Base-by-base conservation (phyloP, 495 filamentous ascomycete genomes). In the Thozetella sp. region DNA sequence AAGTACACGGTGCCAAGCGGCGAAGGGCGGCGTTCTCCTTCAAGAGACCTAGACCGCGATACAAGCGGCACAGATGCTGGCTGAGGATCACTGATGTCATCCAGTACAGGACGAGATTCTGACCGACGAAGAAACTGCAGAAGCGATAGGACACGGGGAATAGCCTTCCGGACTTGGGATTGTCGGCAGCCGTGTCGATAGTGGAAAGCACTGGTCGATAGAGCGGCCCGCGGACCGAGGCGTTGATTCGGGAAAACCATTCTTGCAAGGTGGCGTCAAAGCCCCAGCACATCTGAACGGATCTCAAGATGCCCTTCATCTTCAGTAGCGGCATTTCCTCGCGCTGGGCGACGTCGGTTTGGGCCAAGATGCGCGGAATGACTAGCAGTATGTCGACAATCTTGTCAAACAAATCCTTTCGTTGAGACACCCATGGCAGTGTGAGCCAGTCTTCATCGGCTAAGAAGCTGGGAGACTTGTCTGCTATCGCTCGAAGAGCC, bases 61-160 rank as follows among this genome's bases (percentile, higher is more conserved):
- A 1, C 30, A 48, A 22, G 6, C n/a, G 22, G 20, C n/a, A 24
- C 3, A 56, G 25, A 37, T 26, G 25, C 20, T 17, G 15, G 23
- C 46, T n/a, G 13, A 77, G 56, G 52, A 77, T 64, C 10, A 62
- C 37, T 15, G 51, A 27, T 3, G 64, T 63, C 0, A 70, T 66
- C 76, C 74, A 79, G 43, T 72, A 70, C 2, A 74, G 23, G 19
- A 70, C 69, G n/a, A 72, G 63, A 15, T 68, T 75, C 10, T 64
- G 56, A 17, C 70, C 72, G 4, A 54, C 65, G 13, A 23, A 15
- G 2, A 71, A 43, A 45, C 69, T 59, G 0, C 60, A 22, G 51
- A 77, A 79, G 24, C 65, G 54, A 51, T 65, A 72, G 12, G 66
- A 60, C 12, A 73, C 64, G 1, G 72, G 70, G 53, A 76, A 78